phyloP scores from a whole-genome alignment of 2,329 filamentous ascomycete genomes.

The Didymella glomerata region DNA sequence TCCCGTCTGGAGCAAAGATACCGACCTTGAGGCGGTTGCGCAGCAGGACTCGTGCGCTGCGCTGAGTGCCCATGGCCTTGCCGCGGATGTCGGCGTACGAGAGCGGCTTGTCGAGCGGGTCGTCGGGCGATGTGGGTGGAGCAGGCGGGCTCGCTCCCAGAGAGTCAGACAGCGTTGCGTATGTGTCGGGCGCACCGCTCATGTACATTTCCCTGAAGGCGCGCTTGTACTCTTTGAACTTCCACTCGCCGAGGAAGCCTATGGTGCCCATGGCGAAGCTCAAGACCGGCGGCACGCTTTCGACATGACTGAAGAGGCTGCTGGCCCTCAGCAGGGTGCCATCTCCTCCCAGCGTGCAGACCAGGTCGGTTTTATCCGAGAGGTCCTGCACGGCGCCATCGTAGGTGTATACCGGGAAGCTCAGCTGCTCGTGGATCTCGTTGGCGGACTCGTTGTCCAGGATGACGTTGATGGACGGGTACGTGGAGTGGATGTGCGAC shows the following conservation, averaged over 20 bases:
- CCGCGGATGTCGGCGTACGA: constrained; percentile 77
- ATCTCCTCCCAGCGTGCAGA: constrained; percentile 91
- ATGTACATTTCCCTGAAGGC: constrained; percentile 95
- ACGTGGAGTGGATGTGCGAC: constrained; percentile 77
- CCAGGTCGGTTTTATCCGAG: constrained; percentile 83
- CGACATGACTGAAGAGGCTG: constrained; percentile 82
- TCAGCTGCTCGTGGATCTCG: constrained; percentile 73
- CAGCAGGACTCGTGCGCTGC: constrained; percentile 82
- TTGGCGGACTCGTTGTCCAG: constrained; percentile 80
- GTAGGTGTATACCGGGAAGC: constrained; percentile 68
- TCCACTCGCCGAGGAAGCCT: constrained; percentile 96
- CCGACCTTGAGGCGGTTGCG: constrained; percentile 88
- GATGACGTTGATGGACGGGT: constrained; percentile 81
- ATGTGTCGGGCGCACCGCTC: constrained; percentile 67
- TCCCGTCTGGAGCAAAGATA: constrained; percentile 76
- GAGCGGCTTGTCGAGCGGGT: constrained; percentile 38
- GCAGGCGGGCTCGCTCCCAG: constrained; percentile 73
- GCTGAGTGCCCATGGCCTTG: constrained; percentile 78
- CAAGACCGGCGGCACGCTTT: constrained; percentile 85
- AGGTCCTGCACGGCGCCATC: constrained; percentile 56
- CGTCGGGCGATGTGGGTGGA: constrained; percentile 68
- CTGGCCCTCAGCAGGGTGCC: constrained; percentile 88
- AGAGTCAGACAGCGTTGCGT: constrained; percentile 68
- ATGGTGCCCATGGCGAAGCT: constrained; percentile 97
- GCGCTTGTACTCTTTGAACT: constrained; percentile 89